Evolutionary conservation across 768 basidiomycete genomes (phyloP).

Genomic region (Panus rudis): DNA sequence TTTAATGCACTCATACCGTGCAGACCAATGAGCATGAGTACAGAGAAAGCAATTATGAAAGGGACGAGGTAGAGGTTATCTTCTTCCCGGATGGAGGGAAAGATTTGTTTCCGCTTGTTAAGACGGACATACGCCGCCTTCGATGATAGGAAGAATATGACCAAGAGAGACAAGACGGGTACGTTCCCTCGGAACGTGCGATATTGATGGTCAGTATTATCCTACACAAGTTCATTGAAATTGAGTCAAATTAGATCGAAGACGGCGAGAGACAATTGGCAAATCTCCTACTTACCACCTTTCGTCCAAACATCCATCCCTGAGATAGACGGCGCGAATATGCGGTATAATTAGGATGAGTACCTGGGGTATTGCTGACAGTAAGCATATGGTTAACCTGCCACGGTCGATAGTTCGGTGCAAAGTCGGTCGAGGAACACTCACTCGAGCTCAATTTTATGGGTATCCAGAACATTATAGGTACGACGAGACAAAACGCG

Average conservation of each 20-base stretch:
- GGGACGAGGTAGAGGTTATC: constrained; percentile 36
- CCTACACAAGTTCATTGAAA: too few relatives aligned
- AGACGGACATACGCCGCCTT: constrained; percentile 43
- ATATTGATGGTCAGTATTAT: constrained; percentile 90
- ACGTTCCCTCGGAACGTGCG: constrained; percentile 80
- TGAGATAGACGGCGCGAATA: constrained; percentile 51
- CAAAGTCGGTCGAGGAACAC: constrained; percentile 23
- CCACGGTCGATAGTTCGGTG: too few relatives aligned
- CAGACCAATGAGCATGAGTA: constrained; percentile 58
- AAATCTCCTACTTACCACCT: constrained; percentile 50
- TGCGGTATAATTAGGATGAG: constrained; percentile 65
- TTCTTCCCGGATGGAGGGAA: constrained; percentile 3
- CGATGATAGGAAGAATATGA: constrained; percentile 45
- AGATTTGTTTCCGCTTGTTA: neutral
- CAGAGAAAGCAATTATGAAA: constrained; percentile 55
- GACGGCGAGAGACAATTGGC: neutral
- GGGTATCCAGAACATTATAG: constrained; percentile 73
- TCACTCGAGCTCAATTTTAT: constrained; percentile 66
- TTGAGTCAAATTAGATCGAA: too few relatives aligned
- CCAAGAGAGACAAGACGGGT: constrained; percentile 48
- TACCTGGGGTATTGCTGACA: constrained; percentile 49
- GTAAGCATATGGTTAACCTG: neutral
- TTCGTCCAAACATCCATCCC: constrained; percentile 80
- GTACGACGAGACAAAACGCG: constrained; percentile 52
- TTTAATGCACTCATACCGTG: constrained; percentile 83